These are phyloP conservation scores for Stephanodiscus minutulus DNA, from an alignment of 108 stramenopile genomes.

Conservation along the genomic window DNA sequence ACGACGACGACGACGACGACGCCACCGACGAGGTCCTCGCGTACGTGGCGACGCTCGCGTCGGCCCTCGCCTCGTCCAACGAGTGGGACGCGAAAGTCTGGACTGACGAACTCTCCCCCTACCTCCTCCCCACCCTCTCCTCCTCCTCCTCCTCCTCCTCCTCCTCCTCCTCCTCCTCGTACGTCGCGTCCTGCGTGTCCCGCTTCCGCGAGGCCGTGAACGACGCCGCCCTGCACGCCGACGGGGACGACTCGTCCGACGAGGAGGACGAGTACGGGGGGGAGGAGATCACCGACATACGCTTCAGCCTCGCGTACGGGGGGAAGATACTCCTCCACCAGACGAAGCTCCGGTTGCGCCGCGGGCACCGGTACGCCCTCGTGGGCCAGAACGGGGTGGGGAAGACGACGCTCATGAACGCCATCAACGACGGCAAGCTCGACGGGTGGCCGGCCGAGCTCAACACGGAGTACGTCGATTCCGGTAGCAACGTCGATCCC, in stretches of 20 bases:
- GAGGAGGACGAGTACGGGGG: slow-evolving; percentile 88
- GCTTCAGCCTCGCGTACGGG: slow-evolving; percentile 96
- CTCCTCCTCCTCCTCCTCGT: background rate
- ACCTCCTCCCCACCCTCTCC: slow-evolving; percentile 45
- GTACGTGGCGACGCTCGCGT: slow-evolving; percentile 80
- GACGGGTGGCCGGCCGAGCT: slow-evolving; percentile 95
- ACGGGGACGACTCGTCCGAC: slow-evolving; percentile 73
- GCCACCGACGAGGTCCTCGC: slow-evolving; percentile 68
- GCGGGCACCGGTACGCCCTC: slow-evolving; percentile 97
- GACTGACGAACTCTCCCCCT: slow-evolving; percentile 67
- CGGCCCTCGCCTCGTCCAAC: slow-evolving; percentile 56
- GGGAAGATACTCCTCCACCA: slow-evolving; percentile 97
- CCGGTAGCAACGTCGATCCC: slow-evolving; percentile 91
- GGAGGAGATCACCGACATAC: slow-evolving; percentile 93
- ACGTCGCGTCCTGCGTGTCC: slow-evolving; percentile 40
- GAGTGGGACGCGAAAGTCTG: slow-evolving; percentile 59
- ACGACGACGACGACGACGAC: slow-evolving; percentile 11
- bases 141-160: slow-evolving; percentile 57
- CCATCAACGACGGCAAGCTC: slow-evolving; percentile 95
- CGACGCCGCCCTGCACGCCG: slow-evolving; percentile 48
- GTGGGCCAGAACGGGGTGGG: slow-evolving; percentile 97
- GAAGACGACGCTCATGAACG: slow-evolving; percentile 97
- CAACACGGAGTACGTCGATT: slow-evolving; percentile 94
- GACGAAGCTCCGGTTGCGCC: slow-evolving; percentile 88
- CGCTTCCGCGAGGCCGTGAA: slow-evolving; percentile 55